phyloP scores from a whole-genome alignment of 2,329 filamentous ascomycete species.

The Alternaria arbusti region DNA sequence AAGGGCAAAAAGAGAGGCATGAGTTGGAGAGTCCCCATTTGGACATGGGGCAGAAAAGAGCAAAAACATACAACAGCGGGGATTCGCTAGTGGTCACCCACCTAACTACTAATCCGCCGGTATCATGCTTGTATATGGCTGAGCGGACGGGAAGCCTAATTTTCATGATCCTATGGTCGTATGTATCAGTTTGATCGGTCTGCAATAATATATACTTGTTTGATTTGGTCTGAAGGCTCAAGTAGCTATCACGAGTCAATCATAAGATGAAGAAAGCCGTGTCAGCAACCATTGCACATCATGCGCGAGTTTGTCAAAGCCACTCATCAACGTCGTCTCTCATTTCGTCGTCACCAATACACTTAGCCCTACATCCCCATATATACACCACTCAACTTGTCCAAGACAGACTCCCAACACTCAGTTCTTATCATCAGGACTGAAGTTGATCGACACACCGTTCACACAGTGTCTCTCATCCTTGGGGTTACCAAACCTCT shows the following conservation, averaged over 20 bases:
- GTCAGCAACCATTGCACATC: background rate
- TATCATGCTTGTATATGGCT: background rate
- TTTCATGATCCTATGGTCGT: background rate
- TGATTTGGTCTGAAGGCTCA: fast-evolving
- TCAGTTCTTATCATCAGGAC: conserved; percentile 68
- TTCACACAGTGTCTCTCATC: conserved; percentile 98
- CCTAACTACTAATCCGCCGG: background rate
- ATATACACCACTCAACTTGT: background rate
- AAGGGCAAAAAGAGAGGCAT: background rate
- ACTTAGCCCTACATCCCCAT: background rate
- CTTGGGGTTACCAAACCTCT: conserved; percentile 82
- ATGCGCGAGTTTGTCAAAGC: background rate
- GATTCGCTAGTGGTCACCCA: background rate
- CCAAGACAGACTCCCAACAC: background rate
- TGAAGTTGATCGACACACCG: conserved; percentile 86
- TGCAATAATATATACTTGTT: background rate
- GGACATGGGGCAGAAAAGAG: background rate
- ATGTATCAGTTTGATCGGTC: background rate
- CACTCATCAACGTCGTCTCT: background rate
- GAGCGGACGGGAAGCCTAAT: background rate
- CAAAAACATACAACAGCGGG: background rate
- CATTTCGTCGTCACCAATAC: conserved; percentile 7
- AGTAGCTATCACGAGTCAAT: fast-evolving
- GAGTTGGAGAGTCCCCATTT: background rate
- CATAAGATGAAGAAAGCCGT: background rate